Base-by-base conservation (phyloP, 139 green algal species). In the Pseudopediastrum boryanum region DNA sequence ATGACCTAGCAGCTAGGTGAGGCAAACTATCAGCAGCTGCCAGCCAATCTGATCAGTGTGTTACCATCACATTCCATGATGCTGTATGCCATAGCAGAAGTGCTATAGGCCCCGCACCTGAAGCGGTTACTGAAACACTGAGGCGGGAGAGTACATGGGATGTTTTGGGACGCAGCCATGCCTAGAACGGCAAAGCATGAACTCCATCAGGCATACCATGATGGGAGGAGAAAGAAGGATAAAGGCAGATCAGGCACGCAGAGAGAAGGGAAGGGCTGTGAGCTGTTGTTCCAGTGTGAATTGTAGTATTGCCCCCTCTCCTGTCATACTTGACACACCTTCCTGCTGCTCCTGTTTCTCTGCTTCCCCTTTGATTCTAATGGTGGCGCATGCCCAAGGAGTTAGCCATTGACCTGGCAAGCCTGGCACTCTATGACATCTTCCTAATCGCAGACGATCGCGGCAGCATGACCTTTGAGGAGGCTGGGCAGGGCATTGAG, bases 401-500 rank as follows among this genome's bases (percentile, higher is more conserved):
- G 58, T 8, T 72, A 16, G 42, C 73, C n/a, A 43, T 80, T 31
- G 59, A 80, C 43, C 73, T 72, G 42, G 31, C 58, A 16, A 42
- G 27, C 27, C 39, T 80, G 58, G 59, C 58, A 2, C 73, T 80
- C 44, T 72, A 80, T 35, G 73, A 72, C 44, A 43, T 80, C 9
- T 52, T 72, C 73, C 43, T 80, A 5, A 64, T 72, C 29, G 73
- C 66, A 16, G 66, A 64, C n/a, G 74, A 81, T 63, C 64, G 59
- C 38, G 74, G 74, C 46, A 66, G 43, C 43, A 81, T 81, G 74
- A 63, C 74, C 5, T 81, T 81, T 66, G 74, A 81, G 74, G 74
- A 81, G 33, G 58, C 51, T 25, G 74, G 74, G 2, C 62, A 81
- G 46, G 62, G 74, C 62, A 81, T 81, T 33, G 74, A 81, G 1